phyloP scores from a whole-genome alignment of 345 rosid genomes.

The Pseudoturritis turrita region DNA sequence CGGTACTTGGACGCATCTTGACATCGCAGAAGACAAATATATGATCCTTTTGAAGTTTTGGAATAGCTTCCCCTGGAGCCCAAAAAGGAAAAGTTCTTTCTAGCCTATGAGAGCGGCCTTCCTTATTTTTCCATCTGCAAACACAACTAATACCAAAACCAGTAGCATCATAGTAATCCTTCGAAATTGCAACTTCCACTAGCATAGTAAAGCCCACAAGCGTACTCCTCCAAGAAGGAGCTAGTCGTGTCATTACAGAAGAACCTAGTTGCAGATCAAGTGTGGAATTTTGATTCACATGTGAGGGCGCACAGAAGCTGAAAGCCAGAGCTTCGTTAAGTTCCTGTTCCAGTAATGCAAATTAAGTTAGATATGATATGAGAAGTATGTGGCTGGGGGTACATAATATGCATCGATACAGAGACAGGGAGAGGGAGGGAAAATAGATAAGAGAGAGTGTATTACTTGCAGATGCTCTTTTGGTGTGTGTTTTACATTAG shows the following conservation, averaged over 20 bases:
- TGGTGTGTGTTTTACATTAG: neutral
- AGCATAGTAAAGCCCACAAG: neutral
- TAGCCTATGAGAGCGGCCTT: neutral
- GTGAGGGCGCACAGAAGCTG: neutral
- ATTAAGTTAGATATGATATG: neutral
- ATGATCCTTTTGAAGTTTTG: neutral
- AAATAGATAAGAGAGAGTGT: neutral
- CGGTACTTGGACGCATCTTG: neutral
- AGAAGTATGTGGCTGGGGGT: too few species aligned
- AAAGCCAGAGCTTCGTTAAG: neutral
- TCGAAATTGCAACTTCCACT: neutral
- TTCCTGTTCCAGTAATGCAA: neutral
- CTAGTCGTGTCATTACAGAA: neutral
- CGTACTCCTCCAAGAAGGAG: neutral
- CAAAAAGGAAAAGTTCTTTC: neutral
- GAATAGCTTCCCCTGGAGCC: neutral
- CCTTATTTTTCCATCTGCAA: neutral
- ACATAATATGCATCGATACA: neutral
- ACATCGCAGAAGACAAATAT: slow-evolving; percentile 2
- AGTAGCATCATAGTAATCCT: neutral
- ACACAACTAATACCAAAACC: neutral
- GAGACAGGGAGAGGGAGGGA: neutral
- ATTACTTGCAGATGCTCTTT: neutral
- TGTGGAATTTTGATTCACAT: neutral
- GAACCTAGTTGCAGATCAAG: neutral